Base-by-base conservation (phyloP, 1,284 basidiomycete species). In the Omphalotus olearius region DNA sequence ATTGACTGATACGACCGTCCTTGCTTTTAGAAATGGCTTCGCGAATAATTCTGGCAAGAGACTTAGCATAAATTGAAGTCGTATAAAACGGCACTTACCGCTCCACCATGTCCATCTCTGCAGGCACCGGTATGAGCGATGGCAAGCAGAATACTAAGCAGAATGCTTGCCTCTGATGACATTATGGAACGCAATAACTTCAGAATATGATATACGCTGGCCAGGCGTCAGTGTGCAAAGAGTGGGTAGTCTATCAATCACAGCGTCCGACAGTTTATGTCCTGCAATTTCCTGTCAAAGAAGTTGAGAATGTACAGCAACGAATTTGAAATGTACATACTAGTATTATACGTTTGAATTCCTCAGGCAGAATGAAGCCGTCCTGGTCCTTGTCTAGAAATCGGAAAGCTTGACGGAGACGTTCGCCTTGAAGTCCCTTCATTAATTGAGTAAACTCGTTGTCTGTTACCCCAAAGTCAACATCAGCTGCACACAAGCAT, bases 401-500 rank as follows among this genome's bases (percentile, higher is more conserved):
- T 70, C 84, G 89, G 78, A 97, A 97, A 28, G 93, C 88, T 72
- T 98, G 94, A 57, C 94, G 85, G 54, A 97, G 77, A 44, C 94
- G 86, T 70, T 98, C 94, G 62, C 93, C 94, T 73, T 96, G 94
- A 55, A 97, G 79, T 41, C 93, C 94, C 70, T 96, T 97, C 92
- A 98, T 96, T 57, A 98, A 73, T 71, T 93, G 91, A 33, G 93
- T 96, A 71, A 97, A 97, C 70, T 97, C 93, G 66, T 89, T 88
- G 72, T 93, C 91, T 93, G 51, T 52, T 44, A 57, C 60, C 42
- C 53, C 51, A 50, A 40, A 48, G 35, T 37, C 45, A 48, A 45
- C 45, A 52, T 49, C 14, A 39, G 40, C 52, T 49, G 40, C 33
- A 18, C 36, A 37, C 30, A 25, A 40, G 37, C 33, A 26, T 38